Evolutionary conservation across 345 rosid genomes (phyloP).

Genomic region (Nasturtium officinale): DNA sequence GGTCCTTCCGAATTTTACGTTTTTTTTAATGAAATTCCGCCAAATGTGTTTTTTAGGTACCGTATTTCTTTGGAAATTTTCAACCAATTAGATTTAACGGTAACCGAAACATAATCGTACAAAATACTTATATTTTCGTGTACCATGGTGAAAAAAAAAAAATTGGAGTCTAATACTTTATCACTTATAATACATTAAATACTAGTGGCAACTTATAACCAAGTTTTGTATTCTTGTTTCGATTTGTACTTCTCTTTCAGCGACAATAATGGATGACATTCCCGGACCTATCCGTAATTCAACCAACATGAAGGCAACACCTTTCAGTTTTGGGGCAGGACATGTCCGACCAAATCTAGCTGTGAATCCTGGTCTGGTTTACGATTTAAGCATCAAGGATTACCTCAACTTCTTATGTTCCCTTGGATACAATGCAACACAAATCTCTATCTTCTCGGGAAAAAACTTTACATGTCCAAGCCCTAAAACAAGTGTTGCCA

Average conservation of each 20-base stretch:
- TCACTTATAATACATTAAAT: neutral
- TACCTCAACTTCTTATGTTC: slow-evolving; percentile 76
- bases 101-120: too few relatives aligned
- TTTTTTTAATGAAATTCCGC: too few relatives aligned
- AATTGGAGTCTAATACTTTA: neutral
- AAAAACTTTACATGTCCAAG: slow-evolving; percentile 52
- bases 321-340: slow-evolving; percentile 81
- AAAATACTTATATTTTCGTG: neutral
- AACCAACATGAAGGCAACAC: slow-evolving; percentile 53
- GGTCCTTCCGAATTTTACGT: too few relatives aligned
- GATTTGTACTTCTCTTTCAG: slow-evolving; percentile 37
- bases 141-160: neutral
- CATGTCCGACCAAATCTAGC: slow-evolving; percentile 82
- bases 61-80: neutral
- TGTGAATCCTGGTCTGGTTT: slow-evolving; percentile 78
- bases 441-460: slow-evolving; percentile 46
- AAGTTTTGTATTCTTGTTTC: neutral
- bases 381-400: slow-evolving; percentile 55
- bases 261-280: slow-evolving; percentile 58
- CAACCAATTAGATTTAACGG: too few relatives aligned
- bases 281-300: slow-evolving; percentile 51
- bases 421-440: slow-evolving; percentile 58
- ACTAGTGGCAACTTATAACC: neutral
- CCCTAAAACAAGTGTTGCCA: slow-evolving; percentile 37
- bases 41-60: too few relatives aligned